A percentile compares a stretch with the other conserved stretches of the same genome.
Evolutionary conservation across 2,329 filamentous ascomycete species (phyloP).

Genomic region (Scolecobasidium constrictum): DNA sequence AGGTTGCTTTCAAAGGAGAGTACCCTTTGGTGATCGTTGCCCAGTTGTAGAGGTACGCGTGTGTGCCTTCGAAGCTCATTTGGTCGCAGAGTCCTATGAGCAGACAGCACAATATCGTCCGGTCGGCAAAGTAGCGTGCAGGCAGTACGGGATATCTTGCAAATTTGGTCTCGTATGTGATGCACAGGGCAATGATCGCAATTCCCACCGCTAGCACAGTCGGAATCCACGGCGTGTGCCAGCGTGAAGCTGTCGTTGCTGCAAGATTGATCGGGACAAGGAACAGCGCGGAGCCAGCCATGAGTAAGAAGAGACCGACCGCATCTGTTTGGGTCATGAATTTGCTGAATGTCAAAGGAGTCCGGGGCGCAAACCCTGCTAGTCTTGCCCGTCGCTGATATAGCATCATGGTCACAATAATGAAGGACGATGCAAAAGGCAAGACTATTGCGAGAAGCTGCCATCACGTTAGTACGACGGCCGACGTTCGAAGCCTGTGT

Average conservation of each 20-base stretch:
- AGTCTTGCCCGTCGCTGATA: constrained; percentile 25
- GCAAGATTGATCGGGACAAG: constrained; percentile 39
- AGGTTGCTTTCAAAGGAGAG: constrained; percentile 30
- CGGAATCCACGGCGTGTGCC: constrained; percentile 36
- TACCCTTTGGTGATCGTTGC: constrained; percentile 32
- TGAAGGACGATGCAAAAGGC: constrained; percentile 24
- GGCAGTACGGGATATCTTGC: constrained; percentile 37
- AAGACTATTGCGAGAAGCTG: constrained; percentile 31
- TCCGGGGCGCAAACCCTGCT: constrained; percentile 17
- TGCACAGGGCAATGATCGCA: constrained; percentile 30
- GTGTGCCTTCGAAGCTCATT: constrained; percentile 33
- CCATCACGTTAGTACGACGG: too few relatives aligned
- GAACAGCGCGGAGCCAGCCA: constrained; percentile 36
- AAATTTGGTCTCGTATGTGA: constrained; percentile 36
- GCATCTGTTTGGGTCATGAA: constrained; percentile 30
- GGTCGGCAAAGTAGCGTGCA: constrained; percentile 32
- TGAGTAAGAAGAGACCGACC: constrained; percentile 36
- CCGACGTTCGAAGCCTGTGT: background rate
- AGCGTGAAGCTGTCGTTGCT: constrained; percentile 27
- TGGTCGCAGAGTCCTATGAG: constrained; percentile 31
- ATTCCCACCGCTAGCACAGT: constrained; percentile 34
- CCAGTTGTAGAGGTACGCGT: constrained; percentile 41
- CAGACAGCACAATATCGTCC: constrained; percentile 31
- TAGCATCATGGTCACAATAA: constrained; percentile 27
- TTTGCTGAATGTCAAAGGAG: constrained; percentile 17